Conservation (phyloP, 139 green algal genomes). For the Diplosphaera chodatii region DNA sequence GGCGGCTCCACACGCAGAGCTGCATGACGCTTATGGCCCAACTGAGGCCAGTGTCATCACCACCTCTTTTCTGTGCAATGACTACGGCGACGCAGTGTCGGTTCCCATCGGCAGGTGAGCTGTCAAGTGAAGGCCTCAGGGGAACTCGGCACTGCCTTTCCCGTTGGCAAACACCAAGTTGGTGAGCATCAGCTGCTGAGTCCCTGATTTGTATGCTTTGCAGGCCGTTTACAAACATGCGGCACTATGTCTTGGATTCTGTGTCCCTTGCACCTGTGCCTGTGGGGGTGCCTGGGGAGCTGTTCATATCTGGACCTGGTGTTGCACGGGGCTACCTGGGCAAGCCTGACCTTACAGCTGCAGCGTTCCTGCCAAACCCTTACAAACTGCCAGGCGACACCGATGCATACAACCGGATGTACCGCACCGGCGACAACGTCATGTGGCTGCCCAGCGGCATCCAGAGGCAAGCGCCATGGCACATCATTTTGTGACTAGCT, state of each 20-base stretch:
- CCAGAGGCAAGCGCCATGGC: background rate
- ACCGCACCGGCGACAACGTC: constrained; percentile 20
- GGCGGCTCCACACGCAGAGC: constrained; percentile 10
- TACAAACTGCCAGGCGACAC: background rate
- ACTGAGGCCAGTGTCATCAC: constrained; percentile 27
- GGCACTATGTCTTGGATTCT: constrained; percentile 17
- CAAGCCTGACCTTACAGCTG: constrained; percentile 5
- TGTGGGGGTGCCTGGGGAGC: constrained; percentile 13
- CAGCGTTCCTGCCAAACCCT: background rate
- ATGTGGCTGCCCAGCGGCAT: constrained; percentile 3
- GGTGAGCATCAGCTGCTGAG: too few species aligned
- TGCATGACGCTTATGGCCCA: constrained; percentile 34
- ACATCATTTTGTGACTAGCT: too few species aligned
- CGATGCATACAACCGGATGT: constrained; percentile 9
- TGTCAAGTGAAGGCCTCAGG: background rate
- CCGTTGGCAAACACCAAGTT: too few species aligned
- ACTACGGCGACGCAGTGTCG: constrained; percentile 3
- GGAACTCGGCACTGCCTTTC: too few species aligned
- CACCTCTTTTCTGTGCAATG: background rate
- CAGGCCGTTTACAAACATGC: constrained; percentile 11
- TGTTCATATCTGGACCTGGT: constrained; percentile 13
- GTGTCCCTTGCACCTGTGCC: constrained; percentile 2
- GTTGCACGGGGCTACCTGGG: constrained; percentile 13
- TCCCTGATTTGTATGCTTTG: background rate
- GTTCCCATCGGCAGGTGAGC: constrained; percentile 20